Conservation (phyloP, 2,329 filamentous ascomycete genomes). For the Zasmidium cellare region DNA sequence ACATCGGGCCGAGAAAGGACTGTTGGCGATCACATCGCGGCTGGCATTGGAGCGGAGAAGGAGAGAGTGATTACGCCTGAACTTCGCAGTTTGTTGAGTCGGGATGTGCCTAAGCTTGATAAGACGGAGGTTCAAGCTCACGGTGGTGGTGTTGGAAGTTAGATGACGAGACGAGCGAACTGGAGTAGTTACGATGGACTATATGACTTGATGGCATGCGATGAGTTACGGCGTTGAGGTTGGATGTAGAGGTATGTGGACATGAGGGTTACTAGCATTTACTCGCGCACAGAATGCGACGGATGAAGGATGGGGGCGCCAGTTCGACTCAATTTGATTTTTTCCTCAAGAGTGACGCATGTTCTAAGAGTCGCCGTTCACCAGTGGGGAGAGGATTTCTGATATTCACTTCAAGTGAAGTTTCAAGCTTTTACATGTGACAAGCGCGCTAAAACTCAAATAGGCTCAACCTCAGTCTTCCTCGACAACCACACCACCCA, state of each 20-base stretch:
- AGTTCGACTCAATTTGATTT: background rate
- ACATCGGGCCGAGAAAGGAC: slow-evolving; percentile 43
- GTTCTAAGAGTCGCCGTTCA: background rate
- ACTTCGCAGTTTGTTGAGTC: slow-evolving; percentile 60
- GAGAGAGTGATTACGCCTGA: slow-evolving; percentile 63
- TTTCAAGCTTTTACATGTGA: background rate
- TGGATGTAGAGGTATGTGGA: background rate
- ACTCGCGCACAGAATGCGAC: background rate
- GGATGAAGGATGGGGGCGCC: background rate
- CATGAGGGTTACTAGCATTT: background rate
- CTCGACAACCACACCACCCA: too few species aligned
- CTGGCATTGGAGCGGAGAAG: slow-evolving; percentile 32
- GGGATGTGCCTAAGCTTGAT: slow-evolving; percentile 56
- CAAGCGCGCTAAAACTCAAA: background rate
- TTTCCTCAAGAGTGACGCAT: background rate
- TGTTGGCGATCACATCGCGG: slow-evolving; percentile 27
- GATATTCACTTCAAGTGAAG: background rate
- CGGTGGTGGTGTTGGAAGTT: slow-evolving; percentile 24
- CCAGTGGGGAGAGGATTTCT: background rate
- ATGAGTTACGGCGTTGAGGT: background rate
- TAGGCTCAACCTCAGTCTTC: too few species aligned
- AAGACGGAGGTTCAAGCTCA: slow-evolving; percentile 47
- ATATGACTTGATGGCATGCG: background rate
- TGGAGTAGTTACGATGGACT: background rate
- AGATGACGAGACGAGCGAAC: too few species aligned